Conservation (phyloP, 768 basidiomycete genomes). For the Antrodiella citrinella region DNA sequence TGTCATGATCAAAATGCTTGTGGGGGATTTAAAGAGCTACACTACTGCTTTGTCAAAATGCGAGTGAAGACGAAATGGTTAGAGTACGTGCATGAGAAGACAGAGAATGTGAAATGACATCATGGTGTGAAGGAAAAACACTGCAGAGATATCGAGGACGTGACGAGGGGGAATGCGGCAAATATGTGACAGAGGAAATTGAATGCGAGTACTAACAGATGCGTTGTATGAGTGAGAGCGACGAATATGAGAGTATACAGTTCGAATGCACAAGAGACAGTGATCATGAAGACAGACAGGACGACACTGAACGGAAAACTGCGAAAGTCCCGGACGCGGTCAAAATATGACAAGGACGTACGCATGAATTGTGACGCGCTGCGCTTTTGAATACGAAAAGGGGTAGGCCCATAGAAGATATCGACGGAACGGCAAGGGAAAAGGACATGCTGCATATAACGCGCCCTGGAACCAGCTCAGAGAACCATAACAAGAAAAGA, state of each 20-base stretch:
- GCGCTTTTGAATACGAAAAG: background rate
- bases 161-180: background rate
- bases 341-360: background rate
- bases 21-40: too few species aligned
- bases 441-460: background rate
- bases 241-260: background rate
- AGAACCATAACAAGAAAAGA: background rate
- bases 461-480: background rate
- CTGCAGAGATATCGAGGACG: background rate
- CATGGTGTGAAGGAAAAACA: background rate
- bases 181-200: background rate
- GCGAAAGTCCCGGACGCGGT: background rate
- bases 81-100: background rate
- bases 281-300: background rate
- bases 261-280: background rate
- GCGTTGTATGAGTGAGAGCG: too few species aligned
- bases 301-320: background rate
- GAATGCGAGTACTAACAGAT: too few species aligned
- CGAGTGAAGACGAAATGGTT: too few species aligned
- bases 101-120: background rate
- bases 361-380: background rate
- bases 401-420: background rate
- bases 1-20: background rate
- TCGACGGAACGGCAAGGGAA: background rate
- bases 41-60: too few species aligned